Conservation (phyloP, 2,329 filamentous ascomycete genomes). For the Claviceps sp. region DNA sequence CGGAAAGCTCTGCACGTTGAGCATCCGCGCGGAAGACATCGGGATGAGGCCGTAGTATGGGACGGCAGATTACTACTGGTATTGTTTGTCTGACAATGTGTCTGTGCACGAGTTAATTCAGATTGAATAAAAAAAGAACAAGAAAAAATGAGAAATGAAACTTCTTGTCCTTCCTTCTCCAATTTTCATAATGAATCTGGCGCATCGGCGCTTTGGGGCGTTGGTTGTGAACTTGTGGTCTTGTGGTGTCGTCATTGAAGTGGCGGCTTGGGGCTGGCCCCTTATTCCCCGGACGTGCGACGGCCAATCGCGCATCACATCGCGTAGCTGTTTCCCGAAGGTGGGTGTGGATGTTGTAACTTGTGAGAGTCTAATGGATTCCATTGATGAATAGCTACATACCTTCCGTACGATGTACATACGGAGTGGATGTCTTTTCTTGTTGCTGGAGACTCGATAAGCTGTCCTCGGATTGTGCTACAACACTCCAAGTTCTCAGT, state of each 20-base stretch:
- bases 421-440: no score
- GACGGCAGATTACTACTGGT: not conserved
- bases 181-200: not conserved
- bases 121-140: no score
- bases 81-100: not conserved
- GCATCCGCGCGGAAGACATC: conserved; percentile 23
- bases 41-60: not conserved
- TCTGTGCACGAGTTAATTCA: not conserved
- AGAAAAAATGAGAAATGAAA: not conserved
- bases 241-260: not conserved
- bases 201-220: not conserved
- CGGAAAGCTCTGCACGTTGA: conserved; percentile 45
- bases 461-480: no score
- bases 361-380: no score
- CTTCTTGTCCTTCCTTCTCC: not conserved
- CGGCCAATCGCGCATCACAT: not conserved
- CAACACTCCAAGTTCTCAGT: no score
- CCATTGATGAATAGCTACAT: no score
- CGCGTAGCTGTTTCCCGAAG: not conserved
- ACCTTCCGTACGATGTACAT: no score
- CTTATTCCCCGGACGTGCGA: not conserved
- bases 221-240: not conserved
- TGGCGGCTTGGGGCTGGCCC: no score
- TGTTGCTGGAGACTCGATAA: no score
- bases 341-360: no score